phyloP scores from a whole-genome alignment of 2,329 filamentous ascomycete genomes.

The Stemphylium vesicarium region DNA sequence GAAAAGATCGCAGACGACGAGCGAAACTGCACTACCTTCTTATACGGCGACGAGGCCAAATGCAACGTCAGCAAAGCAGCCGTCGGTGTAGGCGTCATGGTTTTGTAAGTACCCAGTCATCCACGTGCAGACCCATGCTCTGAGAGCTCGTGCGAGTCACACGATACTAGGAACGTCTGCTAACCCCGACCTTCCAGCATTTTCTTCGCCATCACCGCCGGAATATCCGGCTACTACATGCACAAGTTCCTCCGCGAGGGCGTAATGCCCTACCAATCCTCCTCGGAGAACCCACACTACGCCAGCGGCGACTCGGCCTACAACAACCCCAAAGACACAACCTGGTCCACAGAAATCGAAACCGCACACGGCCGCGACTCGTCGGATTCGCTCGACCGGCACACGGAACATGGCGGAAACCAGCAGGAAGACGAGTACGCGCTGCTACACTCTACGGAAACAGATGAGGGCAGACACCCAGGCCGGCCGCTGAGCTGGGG shows the following conservation, averaged over 20 bases:
- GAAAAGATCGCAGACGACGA: constrained; percentile 50
- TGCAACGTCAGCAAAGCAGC: constrained; percentile 64
- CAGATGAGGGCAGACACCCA: constrained; percentile 49
- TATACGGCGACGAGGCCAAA: constrained; percentile 61
- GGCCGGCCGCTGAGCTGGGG: constrained; percentile 50
- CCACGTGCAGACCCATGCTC: not conserved
- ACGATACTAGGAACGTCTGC: not conserved
- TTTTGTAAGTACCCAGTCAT: constrained; percentile 56
- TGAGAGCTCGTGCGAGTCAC: not conserved
- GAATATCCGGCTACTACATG: constrained; percentile 62
- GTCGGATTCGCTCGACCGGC: constrained; percentile 51
- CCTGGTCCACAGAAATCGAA: constrained; percentile 54
- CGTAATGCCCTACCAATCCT: constrained; percentile 55
- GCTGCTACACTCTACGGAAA: constrained; percentile 53
- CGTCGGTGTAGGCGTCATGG: constrained; percentile 62
- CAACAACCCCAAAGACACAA: constrained; percentile 45
- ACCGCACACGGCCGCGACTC: constrained; percentile 48
- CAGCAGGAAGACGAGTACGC: constrained; percentile 61
- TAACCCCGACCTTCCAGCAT: constrained; percentile 48
- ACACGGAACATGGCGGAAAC: constrained; percentile 48
- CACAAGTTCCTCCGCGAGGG: constrained; percentile 64
- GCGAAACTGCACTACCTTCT: constrained; percentile 61
- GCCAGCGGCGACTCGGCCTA: constrained; percentile 34
- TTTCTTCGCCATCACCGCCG: constrained; percentile 60
- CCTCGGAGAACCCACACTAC: constrained; percentile 55